Conservation (phyloP, 805 yeast genomes). For the Hanseniaspora mollemarum region DNA sequence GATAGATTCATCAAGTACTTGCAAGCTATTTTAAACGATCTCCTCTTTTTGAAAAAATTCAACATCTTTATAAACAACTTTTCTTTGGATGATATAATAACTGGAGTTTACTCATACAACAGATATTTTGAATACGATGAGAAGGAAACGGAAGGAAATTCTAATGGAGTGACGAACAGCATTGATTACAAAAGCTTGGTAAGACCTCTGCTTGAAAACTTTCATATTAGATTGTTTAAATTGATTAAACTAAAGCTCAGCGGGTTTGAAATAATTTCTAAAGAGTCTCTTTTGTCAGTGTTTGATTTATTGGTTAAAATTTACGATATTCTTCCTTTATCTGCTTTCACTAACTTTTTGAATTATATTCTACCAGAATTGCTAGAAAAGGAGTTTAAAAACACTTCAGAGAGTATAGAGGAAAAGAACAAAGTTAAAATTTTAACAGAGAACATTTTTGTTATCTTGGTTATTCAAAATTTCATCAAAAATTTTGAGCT, state of each 20-base stretch:
- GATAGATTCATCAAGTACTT: not conserved
- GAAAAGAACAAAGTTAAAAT: not conserved
- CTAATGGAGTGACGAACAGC: not conserved
- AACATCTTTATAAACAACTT: not conserved
- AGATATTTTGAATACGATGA: not conserved
- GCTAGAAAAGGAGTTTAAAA: not conserved
- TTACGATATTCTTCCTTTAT: not conserved
- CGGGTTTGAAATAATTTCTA: not conserved
- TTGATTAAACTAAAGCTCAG: not conserved
- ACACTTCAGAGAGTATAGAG: not conserved
- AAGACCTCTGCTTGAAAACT: not conserved
- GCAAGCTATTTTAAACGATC: not conserved
- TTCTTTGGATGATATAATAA: not conserved
- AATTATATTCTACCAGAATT: not conserved
- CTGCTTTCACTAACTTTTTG: not conserved
- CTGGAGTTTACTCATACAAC: not conserved
- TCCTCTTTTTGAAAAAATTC: not conserved
- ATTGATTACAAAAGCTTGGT: not conserved
- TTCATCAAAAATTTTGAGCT: slow-evolving; percentile 1
- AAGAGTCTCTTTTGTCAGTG: not conserved
- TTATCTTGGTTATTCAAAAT: not conserved
- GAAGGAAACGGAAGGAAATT: not conserved
- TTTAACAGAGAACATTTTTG: not conserved
- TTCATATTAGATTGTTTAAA: not conserved
- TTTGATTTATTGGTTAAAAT: not conserved